Evolutionary conservation across 2,329 filamentous ascomycete species (phyloP).

Genomic region (Podosphaera xanthii): DNA sequence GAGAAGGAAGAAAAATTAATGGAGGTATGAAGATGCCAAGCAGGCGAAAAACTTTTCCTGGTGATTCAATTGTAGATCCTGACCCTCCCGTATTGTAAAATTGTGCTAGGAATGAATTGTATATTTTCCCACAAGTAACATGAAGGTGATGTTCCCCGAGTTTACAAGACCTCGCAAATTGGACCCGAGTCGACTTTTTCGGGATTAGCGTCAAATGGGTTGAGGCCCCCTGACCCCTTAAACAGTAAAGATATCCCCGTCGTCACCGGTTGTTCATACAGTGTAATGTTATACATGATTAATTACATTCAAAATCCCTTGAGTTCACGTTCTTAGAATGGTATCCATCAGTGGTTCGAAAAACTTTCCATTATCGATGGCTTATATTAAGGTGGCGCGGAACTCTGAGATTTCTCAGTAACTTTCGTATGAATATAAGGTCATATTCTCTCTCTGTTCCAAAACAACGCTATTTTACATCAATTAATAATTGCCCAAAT

Average conservation of each 20-base stretch:
- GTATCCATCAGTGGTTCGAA: too few species aligned
- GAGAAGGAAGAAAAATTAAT: neutral
- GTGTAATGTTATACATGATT: too few species aligned
- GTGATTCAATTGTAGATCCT: neutral
- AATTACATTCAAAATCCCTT: too few species aligned
- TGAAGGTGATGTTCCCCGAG: neutral
- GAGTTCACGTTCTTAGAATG: too few species aligned
- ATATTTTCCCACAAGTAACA: neutral
- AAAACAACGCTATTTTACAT: too few species aligned
- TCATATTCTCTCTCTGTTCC: too few species aligned
- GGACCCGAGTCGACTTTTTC: neutral
- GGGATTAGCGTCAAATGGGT: neutral
- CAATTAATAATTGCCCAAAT: too few species aligned
- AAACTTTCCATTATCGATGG: too few species aligned
- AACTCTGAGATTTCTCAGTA: too few species aligned
- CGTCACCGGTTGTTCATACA: too few species aligned
- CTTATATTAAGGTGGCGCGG: too few species aligned
- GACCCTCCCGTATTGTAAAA: neutral
- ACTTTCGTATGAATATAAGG: too few species aligned
- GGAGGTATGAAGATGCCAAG: neutral
- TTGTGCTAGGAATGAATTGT: neutral
- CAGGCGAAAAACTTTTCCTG: neutral
- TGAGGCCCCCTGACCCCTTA: neutral
- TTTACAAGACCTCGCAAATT: neutral
- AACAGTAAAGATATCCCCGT: neutral